These are phyloP conservation scores for Aspergillus leporis DNA, from an alignment of 495 filamentous ascomycete genomes.

Conservation along the genomic window DNA sequence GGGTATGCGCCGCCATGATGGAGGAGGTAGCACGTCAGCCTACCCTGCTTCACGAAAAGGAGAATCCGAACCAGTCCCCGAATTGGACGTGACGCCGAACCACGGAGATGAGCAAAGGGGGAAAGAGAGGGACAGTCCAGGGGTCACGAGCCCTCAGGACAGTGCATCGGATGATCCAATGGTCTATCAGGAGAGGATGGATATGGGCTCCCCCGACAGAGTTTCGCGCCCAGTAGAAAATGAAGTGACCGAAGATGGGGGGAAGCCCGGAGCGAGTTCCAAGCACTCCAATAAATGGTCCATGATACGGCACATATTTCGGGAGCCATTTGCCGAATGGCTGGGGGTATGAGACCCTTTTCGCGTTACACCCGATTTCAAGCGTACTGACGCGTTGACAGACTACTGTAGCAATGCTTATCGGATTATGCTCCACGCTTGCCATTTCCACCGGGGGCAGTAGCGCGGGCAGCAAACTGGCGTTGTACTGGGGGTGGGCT, in stretches of 20 bases:
- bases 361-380: background rate
- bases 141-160: background rate
- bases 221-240: background rate
- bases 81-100: background rate
- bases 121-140: background rate
- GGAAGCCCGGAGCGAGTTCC: background rate
- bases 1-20: conserved; percentile 22
- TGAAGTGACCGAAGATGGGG: conserved; percentile 2
- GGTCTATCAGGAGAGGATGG: background rate
- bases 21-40: conserved; percentile 8
- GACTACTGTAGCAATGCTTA: conserved; percentile 25
- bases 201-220: background rate
- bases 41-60: conserved; percentile 4
- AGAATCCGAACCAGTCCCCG: conserved; percentile 6
- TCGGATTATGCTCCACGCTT: conserved; percentile 26
- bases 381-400: conserved; percentile 4
- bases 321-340: conserved; percentile 29
- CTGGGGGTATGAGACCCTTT: conserved; percentile 22
- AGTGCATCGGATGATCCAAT: background rate
- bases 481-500: conserved; percentile 30
- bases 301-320: conserved; percentile 19
- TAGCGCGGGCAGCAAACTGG: conserved; percentile 15
- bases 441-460: conserved; percentile 5
- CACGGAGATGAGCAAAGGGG: background rate
- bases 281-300: conserved; percentile 26